Percentiles rank a stretch among this genome's conserved stretches.
Conservation (phyloP, 176 grass and related monocot genomes). For the Pontederia paniculata region DNA sequence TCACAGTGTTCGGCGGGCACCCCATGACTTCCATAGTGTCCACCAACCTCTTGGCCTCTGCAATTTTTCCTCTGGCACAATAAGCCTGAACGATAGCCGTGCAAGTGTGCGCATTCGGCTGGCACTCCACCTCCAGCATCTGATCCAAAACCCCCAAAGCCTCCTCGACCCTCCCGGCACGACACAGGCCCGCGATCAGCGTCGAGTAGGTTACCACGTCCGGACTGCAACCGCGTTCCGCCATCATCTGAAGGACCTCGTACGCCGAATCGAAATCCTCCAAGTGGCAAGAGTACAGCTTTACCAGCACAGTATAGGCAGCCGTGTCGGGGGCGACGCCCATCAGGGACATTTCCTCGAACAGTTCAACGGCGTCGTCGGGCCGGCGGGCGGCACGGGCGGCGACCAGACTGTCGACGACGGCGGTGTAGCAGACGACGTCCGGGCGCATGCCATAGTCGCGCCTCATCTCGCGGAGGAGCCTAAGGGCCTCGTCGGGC, state of each 20-base stretch:
- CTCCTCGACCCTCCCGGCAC: slow-evolving; percentile 48
- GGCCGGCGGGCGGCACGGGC: slow-evolving; percentile 16
- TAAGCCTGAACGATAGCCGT: slow-evolving; percentile 78
- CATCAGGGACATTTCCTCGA: slow-evolving; percentile 37
- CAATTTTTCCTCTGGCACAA: slow-evolving; percentile 31
- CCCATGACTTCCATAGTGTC: slow-evolving; percentile 41
- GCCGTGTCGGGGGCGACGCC: slow-evolving; percentile 34
- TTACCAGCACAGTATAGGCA: slow-evolving; percentile 61
- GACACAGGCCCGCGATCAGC: slow-evolving; percentile 58
- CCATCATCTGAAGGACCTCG: slow-evolving; percentile 54
- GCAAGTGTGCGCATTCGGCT: slow-evolving; percentile 61
- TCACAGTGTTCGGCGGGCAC: slow-evolving; percentile 49
- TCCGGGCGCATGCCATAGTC: slow-evolving; percentile 44
- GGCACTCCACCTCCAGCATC: slow-evolving; percentile 70
- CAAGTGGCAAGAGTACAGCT: slow-evolving; percentile 54
- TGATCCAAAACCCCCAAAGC: slow-evolving; percentile 69
- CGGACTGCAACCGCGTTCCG: slow-evolving; percentile 25
- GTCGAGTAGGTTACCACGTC: slow-evolving; percentile 84
- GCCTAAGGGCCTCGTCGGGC: slow-evolving; percentile 41
- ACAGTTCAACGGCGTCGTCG: slow-evolving; percentile 31
- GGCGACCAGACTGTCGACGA: slow-evolving; percentile 30
- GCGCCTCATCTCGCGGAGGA: slow-evolving; percentile 79
- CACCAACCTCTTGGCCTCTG: slow-evolving; percentile 45
- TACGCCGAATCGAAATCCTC: slow-evolving; percentile 46
- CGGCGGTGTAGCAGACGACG: slow-evolving; percentile 67